These are phyloP conservation scores for Ophiosphaerella korrae DNA, from an alignment of 2,329 filamentous ascomycete species.

Conservation along the genomic window DNA sequence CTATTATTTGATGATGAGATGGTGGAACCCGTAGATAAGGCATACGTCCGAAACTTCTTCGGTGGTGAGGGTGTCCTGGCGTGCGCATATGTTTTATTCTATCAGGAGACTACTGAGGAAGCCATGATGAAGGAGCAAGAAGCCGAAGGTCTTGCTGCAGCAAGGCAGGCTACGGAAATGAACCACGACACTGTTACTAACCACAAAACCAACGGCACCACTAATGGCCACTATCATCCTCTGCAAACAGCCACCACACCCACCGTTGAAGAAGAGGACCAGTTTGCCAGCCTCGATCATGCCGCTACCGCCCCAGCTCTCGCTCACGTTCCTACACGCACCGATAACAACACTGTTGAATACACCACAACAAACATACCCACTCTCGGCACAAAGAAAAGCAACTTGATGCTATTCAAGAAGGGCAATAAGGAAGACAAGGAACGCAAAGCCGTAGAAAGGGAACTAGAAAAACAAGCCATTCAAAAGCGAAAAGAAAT, in stretches of 20 bases:
- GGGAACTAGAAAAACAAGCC: slow-evolving; percentile 55
- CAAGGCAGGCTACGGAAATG: slow-evolving; percentile 44
- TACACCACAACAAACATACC: slow-evolving; percentile 40
- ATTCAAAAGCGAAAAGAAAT: slow-evolving; percentile 57
- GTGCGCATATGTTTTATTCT: slow-evolving; percentile 96
- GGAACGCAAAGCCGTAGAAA: slow-evolving; percentile 63
- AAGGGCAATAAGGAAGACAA: slow-evolving; percentile 71
- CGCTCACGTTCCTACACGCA: slow-evolving; percentile 40
- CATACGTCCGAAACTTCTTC: slow-evolving; percentile 96
- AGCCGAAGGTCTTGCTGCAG: slow-evolving; percentile 66
- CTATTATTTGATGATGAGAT: slow-evolving; percentile 97
- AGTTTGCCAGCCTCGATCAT: slow-evolving; percentile 66
- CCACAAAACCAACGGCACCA: slow-evolving; percentile 54
- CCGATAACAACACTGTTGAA: slow-evolving; percentile 39
- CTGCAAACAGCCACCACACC: slow-evolving; percentile 47
- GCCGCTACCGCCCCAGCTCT: slow-evolving; percentile 64
- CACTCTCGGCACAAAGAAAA: slow-evolving; percentile 43
- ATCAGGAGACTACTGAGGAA: slow-evolving; percentile 83
- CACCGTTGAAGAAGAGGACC: slow-evolving; percentile 51
- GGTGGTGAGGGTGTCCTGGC: slow-evolving; percentile 84
- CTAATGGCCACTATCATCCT: slow-evolving; percentile 43
- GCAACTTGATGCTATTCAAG: slow-evolving; percentile 53
- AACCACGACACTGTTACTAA: slow-evolving; percentile 63
- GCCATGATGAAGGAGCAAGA: slow-evolving; percentile 79
- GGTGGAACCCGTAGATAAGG: slow-evolving; percentile 96